These are phyloP conservation scores for Leishmania gerbilli DNA, from an alignment of 208 protist species.

Conservation along the genomic window DNA sequence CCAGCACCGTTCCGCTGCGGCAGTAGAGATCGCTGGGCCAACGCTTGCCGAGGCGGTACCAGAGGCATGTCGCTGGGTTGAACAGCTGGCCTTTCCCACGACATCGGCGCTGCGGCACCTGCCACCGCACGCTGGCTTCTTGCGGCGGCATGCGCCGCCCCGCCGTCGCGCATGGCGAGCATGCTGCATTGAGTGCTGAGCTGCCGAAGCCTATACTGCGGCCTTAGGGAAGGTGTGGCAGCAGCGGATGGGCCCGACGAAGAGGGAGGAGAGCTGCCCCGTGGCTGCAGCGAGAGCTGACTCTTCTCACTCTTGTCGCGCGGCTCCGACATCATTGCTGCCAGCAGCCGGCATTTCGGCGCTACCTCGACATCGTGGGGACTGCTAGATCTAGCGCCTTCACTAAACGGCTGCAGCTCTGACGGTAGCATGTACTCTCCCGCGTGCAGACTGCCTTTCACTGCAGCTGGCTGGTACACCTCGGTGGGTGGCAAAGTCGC, in stretches of 20 bases:
- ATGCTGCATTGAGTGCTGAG: conserved; percentile 5
- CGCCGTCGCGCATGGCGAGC: not conserved
- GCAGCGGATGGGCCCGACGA: not conserved
- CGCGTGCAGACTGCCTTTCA: not conserved
- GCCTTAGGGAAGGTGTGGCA: not conserved
- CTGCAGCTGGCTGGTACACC: not conserved
- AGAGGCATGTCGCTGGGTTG: not conserved
- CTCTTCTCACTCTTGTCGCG: not conserved
- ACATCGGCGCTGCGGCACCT: not conserved
- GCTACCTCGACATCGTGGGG: conserved; percentile 3
- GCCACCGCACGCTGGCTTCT: not conserved
- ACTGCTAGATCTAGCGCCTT: not conserved
- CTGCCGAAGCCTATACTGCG: not conserved
- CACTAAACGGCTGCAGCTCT: not conserved
- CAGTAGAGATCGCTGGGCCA: conserved; percentile 2
- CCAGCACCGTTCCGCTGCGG: not conserved
- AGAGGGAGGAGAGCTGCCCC: not conserved
- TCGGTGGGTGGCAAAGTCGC: not conserved
- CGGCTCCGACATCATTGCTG: not conserved
- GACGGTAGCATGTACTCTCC: conserved; percentile 15
- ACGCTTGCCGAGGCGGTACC: conserved; percentile 8
- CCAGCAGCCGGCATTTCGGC: not conserved
- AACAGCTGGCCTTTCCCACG: conserved; percentile 1
- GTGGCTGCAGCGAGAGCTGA: not conserved
- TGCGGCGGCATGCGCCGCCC: not conserved